Evolutionary conservation across 2,329 filamentous ascomycete genomes (phyloP), one percentile per base, ranked within the genome.

Genomic region (Trichoderma koningii): DNA sequence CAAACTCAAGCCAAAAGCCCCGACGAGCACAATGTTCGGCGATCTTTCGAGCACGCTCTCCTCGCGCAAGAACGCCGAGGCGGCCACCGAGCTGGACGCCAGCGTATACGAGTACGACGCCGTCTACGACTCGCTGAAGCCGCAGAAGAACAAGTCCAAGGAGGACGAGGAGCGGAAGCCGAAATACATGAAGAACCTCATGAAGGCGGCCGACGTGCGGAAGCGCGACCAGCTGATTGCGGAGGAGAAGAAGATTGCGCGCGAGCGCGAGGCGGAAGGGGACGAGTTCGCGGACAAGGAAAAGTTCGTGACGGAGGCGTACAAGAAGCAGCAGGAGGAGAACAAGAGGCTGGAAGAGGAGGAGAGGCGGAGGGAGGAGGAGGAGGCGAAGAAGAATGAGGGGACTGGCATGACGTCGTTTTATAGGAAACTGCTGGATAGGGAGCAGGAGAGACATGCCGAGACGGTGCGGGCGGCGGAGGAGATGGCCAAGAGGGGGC

Each of bases 101-200:
- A 88, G 86, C 55, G 88, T 95, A 70, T 95, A 93, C 80, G 91
- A 95, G 77, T 96, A 95, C 78, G 92, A 96, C 74, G 85, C 84
- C 1, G 90, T 92, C 23, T 93, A 92, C 78, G 91, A 94, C 70
- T 89, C 89, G 1, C 81, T 94, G 47, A 89, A 91, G 69, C 85
- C 86, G 17, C 83, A 87, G 66, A 85, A 87, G 67, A 84, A 86
- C 69, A 83, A 83, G 66, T 80, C 79, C 5, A 82, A 82, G 7
- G 79, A 80, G 53, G 80, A 81, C 51, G 80, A 80, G 62, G 85
- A 89, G 71, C 82, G 87, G 47, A 87, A 87, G 70, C 89, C 91
- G 1, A 91, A 90, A 71, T 95, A 95, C 78, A 93, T 95, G 87
- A 84, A 83, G 69, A 89, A 85, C 64, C 79, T 96, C 30, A 80